Evolutionary conservation across 345 rosid species (phyloP), one percentile per base, ranked within the genome.

Genomic region (Hypericum perforatum): DNA sequence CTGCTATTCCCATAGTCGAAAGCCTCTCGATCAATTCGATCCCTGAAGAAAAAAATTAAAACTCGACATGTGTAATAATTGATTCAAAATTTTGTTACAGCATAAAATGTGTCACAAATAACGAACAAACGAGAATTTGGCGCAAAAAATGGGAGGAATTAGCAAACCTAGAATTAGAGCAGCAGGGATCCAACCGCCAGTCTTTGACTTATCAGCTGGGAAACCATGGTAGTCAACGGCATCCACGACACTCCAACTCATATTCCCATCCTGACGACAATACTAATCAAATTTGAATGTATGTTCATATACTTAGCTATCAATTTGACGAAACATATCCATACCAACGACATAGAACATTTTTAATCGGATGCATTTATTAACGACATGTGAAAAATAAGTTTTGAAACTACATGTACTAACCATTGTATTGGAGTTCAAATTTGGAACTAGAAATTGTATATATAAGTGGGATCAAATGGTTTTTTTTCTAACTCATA

Each of bases 1-100:
- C 89, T 36, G 84, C 89, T 43, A 82, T 82, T 54, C 89, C 86
- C 70, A 79, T 75, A 5, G 94, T 82, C 49, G 86, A 74, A 49
- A 82, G 76, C 74, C 89, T 78, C 78, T 82, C 94, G 32, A 77
- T 73, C 44, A 74, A 51, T 61, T 85, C 94, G 53, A 80, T 63
- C 8, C 80, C 94, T 85, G 50, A 7, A 45, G n/a, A 45, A 16
- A 45, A 5, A 45, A 45, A 45, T 11, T 6, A 45, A 45, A 45
- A 0, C 48, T 10, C 12, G 15, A 14, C 48, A 45, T 10, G 7
- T 45, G 3, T 22, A 22, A 22, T 22, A 22, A 22, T 22, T 1
- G 32, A 1, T 1, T 22, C 1, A 22, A 22, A 22, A 1, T 22
- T 22, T 22, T 22, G 32, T 22, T 22, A 22, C 2, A 22, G 32